Evolutionary conservation across 2,329 filamentous ascomycete genomes (phyloP).

Genomic region (Microcyclospora tardicrescens): DNA sequence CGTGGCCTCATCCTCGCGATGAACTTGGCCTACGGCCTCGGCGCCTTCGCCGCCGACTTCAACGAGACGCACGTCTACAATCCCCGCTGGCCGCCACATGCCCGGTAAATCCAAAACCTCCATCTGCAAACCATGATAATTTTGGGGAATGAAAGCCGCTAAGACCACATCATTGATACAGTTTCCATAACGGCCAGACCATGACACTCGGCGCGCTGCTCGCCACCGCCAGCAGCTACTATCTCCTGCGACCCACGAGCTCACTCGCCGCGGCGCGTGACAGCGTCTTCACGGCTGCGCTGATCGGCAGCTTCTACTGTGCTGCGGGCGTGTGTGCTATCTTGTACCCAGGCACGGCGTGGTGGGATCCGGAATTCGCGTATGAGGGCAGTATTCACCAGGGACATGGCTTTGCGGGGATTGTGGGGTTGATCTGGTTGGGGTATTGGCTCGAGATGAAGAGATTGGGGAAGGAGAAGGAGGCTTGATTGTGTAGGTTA

Average conservation of each 20-base stretch:
- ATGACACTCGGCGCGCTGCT: slow-evolving; percentile 35
- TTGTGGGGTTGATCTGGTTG: slow-evolving; percentile 17
- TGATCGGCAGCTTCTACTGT: slow-evolving; percentile 34
- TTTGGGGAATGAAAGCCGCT: no score
- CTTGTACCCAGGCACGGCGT: slow-evolving; percentile 34
- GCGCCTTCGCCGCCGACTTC: slow-evolving; percentile 25
- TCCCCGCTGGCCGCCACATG: slow-evolving; percentile 38
- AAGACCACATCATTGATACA: slow-evolving; percentile 3
- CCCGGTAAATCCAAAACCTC: slow-evolving; percentile 7
- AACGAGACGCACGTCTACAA: slow-evolving; percentile 36
- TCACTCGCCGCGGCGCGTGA: slow-evolving; percentile 4
- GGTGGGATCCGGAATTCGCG: slow-evolving; percentile 30
- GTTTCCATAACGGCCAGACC: slow-evolving; percentile 40
- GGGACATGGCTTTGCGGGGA: slow-evolving; percentile 16
- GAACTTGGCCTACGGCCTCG: slow-evolving; percentile 20
- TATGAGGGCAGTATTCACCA: slow-evolving; percentile 25
- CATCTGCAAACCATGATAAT: no score
- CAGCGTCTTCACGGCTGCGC: slow-evolving; percentile 21
- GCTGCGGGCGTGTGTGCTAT: slow-evolving; percentile 31
- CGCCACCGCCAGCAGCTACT: slow-evolving; percentile 27
- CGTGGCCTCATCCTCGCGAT: slow-evolving; percentile 19
- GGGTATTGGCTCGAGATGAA: slow-evolving; percentile 20
- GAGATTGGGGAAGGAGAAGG: slow-evolving; percentile 11
- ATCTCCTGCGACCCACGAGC: slow-evolving; percentile 17
- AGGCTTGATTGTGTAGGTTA: background rate